Percentiles rank a stretch among this genome's conserved stretches.
Evolutionary conservation across 495 filamentous ascomycete species (phyloP).

Genomic region (Lindgomyces ingoldianus): DNA sequence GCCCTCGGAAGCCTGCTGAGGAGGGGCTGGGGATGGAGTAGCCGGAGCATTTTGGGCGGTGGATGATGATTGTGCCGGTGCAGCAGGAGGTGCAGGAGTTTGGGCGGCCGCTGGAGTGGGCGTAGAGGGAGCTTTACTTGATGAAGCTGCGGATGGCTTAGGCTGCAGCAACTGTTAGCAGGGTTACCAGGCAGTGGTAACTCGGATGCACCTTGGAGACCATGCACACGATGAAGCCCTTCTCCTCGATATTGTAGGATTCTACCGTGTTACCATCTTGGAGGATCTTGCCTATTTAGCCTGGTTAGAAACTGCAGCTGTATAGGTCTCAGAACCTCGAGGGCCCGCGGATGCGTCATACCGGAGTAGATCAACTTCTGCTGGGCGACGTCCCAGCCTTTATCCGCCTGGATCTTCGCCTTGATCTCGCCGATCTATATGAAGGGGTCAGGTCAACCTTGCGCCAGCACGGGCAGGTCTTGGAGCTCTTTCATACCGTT

Average conservation of each 20-base stretch:
- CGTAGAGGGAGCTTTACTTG: constrained; percentile 62
- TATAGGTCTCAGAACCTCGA: constrained; percentile 7
- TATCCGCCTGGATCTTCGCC: constrained; percentile 82
- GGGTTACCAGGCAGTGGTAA: neutral
- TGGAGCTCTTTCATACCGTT: constrained; percentile 62
- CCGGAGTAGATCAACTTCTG: constrained; percentile 98
- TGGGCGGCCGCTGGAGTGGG: constrained; percentile 61
- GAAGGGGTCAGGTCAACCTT: constrained; percentile 4
- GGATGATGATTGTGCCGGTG: constrained; percentile 62
- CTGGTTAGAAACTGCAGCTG: constrained; percentile 15
- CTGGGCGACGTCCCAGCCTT: constrained; percentile 83
- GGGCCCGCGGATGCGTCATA: constrained; percentile 49
- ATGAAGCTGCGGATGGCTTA: constrained; percentile 64
- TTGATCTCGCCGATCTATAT: constrained; percentile 81
- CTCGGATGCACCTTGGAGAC: constrained; percentile 74
- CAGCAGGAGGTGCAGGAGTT: constrained; percentile 69
- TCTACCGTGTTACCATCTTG: constrained; percentile 95
- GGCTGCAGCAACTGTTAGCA: constrained; percentile 49
- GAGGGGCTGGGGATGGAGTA: constrained; percentile 71
- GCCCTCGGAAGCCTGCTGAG: constrained; percentile 48
- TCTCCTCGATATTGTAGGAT: constrained; percentile 97
- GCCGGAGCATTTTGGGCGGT: constrained; percentile 60
- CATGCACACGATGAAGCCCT: constrained; percentile 98
- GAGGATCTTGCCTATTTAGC: constrained; percentile 81
- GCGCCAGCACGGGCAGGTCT: constrained; percentile 3